Conservation (phyloP, 169 alveolate species). For the Plasmodium fragile region DNA sequence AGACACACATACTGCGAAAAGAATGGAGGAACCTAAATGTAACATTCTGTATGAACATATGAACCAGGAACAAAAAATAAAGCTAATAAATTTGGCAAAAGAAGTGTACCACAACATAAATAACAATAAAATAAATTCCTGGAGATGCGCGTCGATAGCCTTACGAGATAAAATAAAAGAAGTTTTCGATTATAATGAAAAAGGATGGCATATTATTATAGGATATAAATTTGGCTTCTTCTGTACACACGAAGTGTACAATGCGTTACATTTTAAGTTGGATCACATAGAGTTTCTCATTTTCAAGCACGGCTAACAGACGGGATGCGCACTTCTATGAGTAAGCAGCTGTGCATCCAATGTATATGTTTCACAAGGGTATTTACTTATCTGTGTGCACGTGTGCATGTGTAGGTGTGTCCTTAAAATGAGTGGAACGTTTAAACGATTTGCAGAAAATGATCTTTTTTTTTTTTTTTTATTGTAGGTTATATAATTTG, state of each 20-base stretch:
- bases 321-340: not conserved
- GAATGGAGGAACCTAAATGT: conserved; percentile 73
- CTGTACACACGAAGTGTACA: conserved; percentile 71
- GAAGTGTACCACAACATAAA: conserved; percentile 63
- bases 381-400: not conserved
- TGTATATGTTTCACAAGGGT: not conserved
- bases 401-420: not conserved
- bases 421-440: not conserved
- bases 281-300: conserved; percentile 66
- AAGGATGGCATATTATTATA: conserved; percentile 74
- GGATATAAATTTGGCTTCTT: conserved; percentile 72
- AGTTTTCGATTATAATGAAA: conserved; percentile 61
- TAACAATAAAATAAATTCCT: conserved; percentile 74
- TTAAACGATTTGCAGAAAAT: not conserved
- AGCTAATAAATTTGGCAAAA: conserved; percentile 55
- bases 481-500: not conserved
- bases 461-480: not conserved
- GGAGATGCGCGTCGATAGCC: conserved; percentile 75
- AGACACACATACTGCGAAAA: not conserved
- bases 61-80: conserved; percentile 60
- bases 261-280: conserved; percentile 74
- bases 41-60: conserved; percentile 74
- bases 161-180: conserved; percentile 72
- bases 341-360: not conserved
- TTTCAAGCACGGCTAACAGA: conserved; percentile 68